Base-by-base conservation (phyloP, 2,329 filamentous ascomycete genomes). In the Nothopassalora personata region DNA sequence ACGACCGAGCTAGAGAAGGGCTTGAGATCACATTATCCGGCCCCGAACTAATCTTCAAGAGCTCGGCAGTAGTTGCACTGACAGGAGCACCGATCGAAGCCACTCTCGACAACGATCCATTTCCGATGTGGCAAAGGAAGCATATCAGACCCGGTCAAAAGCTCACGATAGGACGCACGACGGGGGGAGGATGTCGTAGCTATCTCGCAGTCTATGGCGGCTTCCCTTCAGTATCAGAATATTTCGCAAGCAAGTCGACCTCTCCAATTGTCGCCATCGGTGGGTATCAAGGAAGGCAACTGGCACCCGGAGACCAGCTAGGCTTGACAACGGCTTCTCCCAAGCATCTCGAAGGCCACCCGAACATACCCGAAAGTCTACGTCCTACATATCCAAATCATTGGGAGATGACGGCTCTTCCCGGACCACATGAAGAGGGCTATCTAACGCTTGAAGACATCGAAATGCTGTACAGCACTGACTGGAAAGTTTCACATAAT, bases 401-500 rank as follows among this genome's bases (percentile, higher is more conserved):
- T 18, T 83, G 81, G 82, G 77, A 81, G 54, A 73, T 85, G 5
- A 74, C 78, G 50, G 76, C 77, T 11, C 81, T 85, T 79, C 76
- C 78, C 5, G 83, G 83, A 0, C 83, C 83, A 0, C 83, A 84
- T 54, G 79, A 83, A 46, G 77, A 81, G 56, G 83, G 79, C 0
- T 83, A 81, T 62, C 70, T 85, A 10, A 67, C 74, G 0, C 67
- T 75, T 0, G 78, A 82, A 54, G 81, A 81, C 56, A 78, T 84
- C 53, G 77, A 83, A 9, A 82, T 81, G 72, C 76, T 87, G 1
- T 87, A 84, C 70, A 71, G 72, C 5, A 81, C 79, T 0, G 72
- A 77, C n/a, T 86, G 83, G 81, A 82, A 82, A 52, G 76, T 87
- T 1, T 83, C 80, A 0, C 84, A 87, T 64, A 86, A 87, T 59